Percentiles rank a stretch among this genome's conserved stretches.
Conservation (phyloP, 441 rosid genomes). For the Brassica hybrid region DNA sequence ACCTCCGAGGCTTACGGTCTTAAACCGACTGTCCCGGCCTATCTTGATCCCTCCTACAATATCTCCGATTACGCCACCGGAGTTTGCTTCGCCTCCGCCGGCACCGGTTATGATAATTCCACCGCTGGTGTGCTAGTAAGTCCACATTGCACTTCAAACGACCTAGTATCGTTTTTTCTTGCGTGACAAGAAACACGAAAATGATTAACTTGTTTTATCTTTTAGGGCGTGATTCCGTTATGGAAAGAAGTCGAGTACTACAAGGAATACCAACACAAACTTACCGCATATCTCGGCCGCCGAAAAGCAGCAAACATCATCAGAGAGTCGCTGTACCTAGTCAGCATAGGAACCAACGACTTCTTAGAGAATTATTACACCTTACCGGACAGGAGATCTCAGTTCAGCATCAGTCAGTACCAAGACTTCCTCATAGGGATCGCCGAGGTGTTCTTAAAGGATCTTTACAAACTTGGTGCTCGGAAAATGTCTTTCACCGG, state of each 20-base stretch:
- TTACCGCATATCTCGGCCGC: constrained; percentile 56
- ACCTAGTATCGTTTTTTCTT: constrained; percentile 11
- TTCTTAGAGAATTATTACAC: constrained; percentile 65
- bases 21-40: constrained; percentile 61
- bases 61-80: constrained; percentile 67
- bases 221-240: constrained; percentile 64
- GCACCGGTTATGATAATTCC: constrained; percentile 70
- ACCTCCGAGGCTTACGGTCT: constrained; percentile 66
- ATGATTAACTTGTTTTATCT: not conserved
- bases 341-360: constrained; percentile 78
- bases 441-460: constrained; percentile 53
- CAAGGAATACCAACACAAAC: constrained; percentile 55
- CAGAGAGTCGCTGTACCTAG: constrained; percentile 56
- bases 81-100: constrained; percentile 86
- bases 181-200: constrained; percentile 17
- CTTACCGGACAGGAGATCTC: constrained; percentile 45
- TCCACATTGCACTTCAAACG: constrained; percentile 3
- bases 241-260: constrained; percentile 64
- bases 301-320: constrained; percentile 48
- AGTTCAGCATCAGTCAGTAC: constrained; percentile 51
- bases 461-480: constrained; percentile 63
- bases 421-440: constrained; percentile 56
- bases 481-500: constrained; percentile 60
- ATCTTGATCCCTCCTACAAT: constrained; percentile 63
- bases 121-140: constrained; percentile 73